Conservation (phyloP, 306 rosid genomes). For the Trifolium subterraneum region DNA sequence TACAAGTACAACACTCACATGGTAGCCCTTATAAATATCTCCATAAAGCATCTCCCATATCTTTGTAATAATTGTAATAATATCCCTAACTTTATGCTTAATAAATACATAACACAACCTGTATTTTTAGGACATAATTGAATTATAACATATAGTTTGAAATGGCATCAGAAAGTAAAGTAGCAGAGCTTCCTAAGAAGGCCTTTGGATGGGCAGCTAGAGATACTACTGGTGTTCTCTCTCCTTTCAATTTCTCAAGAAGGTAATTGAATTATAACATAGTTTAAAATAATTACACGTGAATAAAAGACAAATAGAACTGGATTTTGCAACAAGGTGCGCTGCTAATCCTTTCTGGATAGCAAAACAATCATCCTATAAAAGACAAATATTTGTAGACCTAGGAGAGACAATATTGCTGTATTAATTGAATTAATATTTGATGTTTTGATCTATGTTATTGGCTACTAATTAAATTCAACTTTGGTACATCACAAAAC, state of each 20-base stretch:
- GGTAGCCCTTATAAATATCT: not conserved
- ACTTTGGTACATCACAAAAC: not conserved
- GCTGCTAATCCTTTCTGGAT: no score
- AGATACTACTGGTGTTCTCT: slow-evolving; percentile 48
- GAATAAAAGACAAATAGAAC: no score
- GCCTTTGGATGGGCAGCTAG: slow-evolving; percentile 53
- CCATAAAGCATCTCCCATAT: not conserved
- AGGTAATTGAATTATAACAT: slow-evolving; percentile 29
- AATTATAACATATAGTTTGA: not conserved
- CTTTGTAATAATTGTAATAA: no score
- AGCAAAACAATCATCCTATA: no score
- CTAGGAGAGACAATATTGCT: no score
- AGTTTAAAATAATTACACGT: no score
- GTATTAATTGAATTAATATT: not conserved
- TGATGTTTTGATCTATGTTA: not conserved
- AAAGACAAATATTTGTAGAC: no score
- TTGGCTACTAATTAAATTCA: not conserved
- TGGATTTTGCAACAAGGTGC: no score
- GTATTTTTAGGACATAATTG: no score
- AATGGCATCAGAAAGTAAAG: not conserved
- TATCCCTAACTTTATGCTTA: not conserved
- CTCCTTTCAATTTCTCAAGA: slow-evolving; percentile 55
- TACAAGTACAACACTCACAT: no score
- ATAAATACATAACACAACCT: not conserved
- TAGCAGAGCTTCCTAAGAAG: not conserved